Evolutionary conservation across 139 green algal genomes (phyloP), one percentile per base, ranked within the genome.

Genomic region (Chlorella vulgaris): DNA sequence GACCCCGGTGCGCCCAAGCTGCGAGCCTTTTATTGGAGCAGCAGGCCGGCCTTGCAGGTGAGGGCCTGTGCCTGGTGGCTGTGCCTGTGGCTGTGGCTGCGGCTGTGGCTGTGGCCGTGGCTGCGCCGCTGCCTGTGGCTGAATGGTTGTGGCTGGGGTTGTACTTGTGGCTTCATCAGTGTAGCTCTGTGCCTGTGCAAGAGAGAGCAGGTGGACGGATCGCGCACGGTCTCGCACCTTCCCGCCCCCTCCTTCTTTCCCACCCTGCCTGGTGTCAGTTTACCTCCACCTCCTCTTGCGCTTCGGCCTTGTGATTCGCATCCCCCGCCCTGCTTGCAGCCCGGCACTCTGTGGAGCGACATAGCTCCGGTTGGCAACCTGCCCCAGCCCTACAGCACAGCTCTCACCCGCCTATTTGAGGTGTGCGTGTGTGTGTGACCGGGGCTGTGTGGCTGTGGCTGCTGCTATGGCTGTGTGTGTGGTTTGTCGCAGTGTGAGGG

Each of bases 21-120:
- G 71, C 83, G 88, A 2, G 78, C 84, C 22, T 85, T 92, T 7
- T 91, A 88, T 71, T 92, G 88, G 88, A 83, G 40, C 68, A 92
- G 90, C 65, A 35, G 60, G 42, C 40, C 29, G 2, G 58, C 58
- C 73, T 51, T 50, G 73, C 68, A 24, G 35, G 28, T 58, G 47
- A 3, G 3, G 10, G 61, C 47, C 15, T 58, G 47, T 10, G 15
- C 15, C 13, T 10, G 47, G 15, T 58, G 47, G 47, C 13, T 15
- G 15, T 10, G 15, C 15, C 15, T 58, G 10, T 58, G 47, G 47
- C 13, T 58, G 47, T 10, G 47, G 10, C 13, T 10, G 47, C 47
- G 15, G 47, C 10, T 58, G 10, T 58, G 47, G 10, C 13, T 10
- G 47, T 58, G 47, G 47, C 13, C 15, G 15, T 10, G 10, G 47